Evolutionary conservation across 1,284 basidiomycete species (phyloP).

Genomic region (Schizophyllum amplum): DNA sequence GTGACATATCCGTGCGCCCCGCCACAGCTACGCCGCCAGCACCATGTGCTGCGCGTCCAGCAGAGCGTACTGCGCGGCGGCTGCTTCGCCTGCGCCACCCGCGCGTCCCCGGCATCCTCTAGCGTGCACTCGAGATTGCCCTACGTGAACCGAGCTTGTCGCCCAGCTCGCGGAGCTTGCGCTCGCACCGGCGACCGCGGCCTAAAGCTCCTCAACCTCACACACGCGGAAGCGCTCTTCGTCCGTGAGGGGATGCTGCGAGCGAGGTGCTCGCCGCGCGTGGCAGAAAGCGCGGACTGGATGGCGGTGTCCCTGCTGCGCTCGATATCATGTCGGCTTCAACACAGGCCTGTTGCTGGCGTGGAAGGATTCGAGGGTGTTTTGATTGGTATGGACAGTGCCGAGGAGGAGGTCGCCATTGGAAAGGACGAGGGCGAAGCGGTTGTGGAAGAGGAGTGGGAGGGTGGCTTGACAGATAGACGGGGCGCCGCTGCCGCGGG

Average conservation of each 20-base stretch:
- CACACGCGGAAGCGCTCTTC: conserved; percentile 4
- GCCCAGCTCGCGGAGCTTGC: conserved; percentile 10
- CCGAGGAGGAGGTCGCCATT: not conserved
- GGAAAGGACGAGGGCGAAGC: conserved; percentile 4
- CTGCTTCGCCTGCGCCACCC: conserved; percentile 5
- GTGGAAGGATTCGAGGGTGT: not conserved
- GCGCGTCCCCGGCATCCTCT: conserved; percentile 1
- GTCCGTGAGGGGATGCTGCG: conserved; percentile 7
- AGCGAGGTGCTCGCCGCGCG: conserved; percentile 5
- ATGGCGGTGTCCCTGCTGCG: conserved; percentile 4
- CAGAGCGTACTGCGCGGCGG: conserved; percentile 7
- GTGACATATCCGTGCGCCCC: conserved; percentile 9
- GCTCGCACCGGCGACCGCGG: conserved; percentile 7
- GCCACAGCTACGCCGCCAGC: conserved; percentile 4
- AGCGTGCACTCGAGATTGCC: conserved; percentile 5
- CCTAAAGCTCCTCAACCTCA: conserved; percentile 10
- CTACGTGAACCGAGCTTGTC: conserved; percentile 3
- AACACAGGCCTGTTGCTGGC: too few species aligned
- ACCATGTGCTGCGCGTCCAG: conserved; percentile 2
- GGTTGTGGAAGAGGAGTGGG: not conserved
- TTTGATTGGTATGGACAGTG: too few species aligned
- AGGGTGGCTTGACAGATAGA: not conserved
- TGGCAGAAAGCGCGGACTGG: conserved; percentile 4
- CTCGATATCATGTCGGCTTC: not conserved
- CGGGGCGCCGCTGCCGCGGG: not conserved